Evolutionary conservation across 768 basidiomycete genomes (phyloP).

Genomic region (Megacollybia marginata): DNA sequence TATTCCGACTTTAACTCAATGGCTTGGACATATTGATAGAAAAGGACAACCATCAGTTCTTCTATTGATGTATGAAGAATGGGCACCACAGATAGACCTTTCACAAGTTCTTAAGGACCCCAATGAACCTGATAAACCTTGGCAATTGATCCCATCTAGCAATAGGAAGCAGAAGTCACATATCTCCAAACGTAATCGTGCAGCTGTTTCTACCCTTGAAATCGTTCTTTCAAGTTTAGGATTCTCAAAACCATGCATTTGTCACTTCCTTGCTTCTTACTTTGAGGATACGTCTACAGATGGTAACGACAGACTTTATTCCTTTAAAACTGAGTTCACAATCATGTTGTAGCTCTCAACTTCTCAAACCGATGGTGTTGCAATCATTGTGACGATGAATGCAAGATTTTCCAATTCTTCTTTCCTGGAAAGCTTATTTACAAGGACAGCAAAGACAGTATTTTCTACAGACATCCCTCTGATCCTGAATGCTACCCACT

Average conservation of each 20-base stretch:
- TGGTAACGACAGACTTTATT: background rate
- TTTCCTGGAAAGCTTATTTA: background rate
- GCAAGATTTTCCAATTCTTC: background rate
- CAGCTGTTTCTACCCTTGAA: background rate
- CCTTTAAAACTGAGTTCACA: background rate
- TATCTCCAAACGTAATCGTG: background rate
- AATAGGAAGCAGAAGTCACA: background rate
- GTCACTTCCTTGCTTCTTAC: background rate
- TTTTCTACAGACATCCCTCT: background rate
- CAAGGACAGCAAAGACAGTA: background rate
- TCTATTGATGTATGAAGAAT: background rate
- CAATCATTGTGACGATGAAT: background rate
- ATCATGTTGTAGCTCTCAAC: background rate
- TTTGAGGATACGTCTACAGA: background rate
- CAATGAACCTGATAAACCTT: background rate
- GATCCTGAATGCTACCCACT: background rate
- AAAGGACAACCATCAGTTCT: background rate
- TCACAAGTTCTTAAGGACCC: background rate
- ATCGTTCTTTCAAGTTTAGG: background rate
- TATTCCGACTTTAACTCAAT: background rate
- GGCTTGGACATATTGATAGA: background rate
- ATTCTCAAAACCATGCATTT: background rate
- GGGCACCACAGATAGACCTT: background rate
- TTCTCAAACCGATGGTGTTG: background rate
- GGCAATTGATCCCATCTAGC: background rate